Conservation (phyloP, 2,329 filamentous ascomycete genomes). For the Neurospora crassa region DNA sequence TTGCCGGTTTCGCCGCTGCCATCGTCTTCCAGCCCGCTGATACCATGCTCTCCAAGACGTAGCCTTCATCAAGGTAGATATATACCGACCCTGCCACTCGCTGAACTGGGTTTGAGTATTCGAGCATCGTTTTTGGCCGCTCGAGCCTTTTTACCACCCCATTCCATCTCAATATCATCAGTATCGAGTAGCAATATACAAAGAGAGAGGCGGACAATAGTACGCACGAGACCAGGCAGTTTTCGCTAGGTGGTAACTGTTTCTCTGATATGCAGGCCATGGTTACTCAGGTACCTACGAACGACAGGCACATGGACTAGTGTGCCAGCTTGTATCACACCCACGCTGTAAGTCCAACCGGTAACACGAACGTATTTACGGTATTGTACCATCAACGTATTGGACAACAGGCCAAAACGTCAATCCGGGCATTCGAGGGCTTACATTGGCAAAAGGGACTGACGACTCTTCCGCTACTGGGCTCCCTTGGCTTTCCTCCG, state of each 20-base stretch:
- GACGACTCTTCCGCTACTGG: not conserved
- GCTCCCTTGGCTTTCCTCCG: conserved; percentile 10
- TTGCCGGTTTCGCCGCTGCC: conserved; percentile 68
- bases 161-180: not conserved
- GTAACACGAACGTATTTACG: not conserved
- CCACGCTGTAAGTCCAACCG: not conserved
- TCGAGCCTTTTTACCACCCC: not conserved
- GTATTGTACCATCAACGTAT: not conserved
- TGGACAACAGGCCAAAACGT: not conserved
- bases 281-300: not conserved
- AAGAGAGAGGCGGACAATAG: not conserved
- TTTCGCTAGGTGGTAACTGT: not conserved
- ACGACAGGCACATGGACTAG: not conserved
- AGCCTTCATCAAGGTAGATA: not conserved
- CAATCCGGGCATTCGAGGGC: not conserved
- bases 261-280: not conserved
- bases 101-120: not conserved
- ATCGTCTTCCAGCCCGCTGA: conserved; percentile 57
- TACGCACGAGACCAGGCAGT: not conserved
- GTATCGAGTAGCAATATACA: not conserved
- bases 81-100: not conserved
- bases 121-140: too few relatives aligned
- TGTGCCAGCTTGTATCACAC: not conserved
- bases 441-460: not conserved
- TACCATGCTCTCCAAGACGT: conserved; percentile 43